Conservation (phyloP, 345 rosid genomes). For the Acer yangbiense region DNA sequence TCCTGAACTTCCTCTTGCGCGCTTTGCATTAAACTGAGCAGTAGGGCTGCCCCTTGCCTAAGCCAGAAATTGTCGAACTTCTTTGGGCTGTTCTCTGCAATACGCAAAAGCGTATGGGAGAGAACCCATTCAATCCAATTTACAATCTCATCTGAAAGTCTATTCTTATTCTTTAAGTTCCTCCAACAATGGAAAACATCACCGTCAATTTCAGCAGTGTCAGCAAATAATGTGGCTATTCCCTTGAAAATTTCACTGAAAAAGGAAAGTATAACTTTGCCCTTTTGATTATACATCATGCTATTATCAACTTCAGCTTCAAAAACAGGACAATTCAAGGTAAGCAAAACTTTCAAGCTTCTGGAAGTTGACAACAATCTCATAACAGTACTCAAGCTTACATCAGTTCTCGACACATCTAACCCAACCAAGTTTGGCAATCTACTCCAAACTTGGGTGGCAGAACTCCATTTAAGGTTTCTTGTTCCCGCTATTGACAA, state of each 20-base stretch:
- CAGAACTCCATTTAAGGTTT: slow-evolving; percentile 40
- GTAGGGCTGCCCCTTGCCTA: slow-evolving; percentile 32
- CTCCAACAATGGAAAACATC: slow-evolving; percentile 25
- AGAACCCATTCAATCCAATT: slow-evolving; percentile 41
- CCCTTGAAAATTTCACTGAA: slow-evolving; percentile 30
- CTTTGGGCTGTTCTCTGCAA: slow-evolving; percentile 34
- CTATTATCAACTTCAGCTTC: slow-evolving; percentile 28
- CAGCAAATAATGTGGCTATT: slow-evolving; percentile 31
- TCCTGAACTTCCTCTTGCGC: slow-evolving; percentile 39
- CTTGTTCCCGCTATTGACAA: slow-evolving; percentile 38
- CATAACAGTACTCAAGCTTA: slow-evolving; percentile 18
- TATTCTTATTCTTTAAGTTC: slow-evolving; percentile 18
- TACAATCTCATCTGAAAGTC: slow-evolving; percentile 18
- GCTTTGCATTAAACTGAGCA: slow-evolving; percentile 38
- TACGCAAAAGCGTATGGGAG: slow-evolving; percentile 38
- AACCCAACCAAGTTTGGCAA: slow-evolving; percentile 29
- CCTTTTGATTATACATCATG: slow-evolving; percentile 22
- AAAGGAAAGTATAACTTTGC: slow-evolving; percentile 27
- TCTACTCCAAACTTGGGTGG: slow-evolving; percentile 30
- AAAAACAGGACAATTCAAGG: slow-evolving; percentile 35
- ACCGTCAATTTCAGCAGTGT: slow-evolving; percentile 18
- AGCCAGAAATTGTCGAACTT: slow-evolving; percentile 38
- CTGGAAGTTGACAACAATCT: slow-evolving; percentile 24
- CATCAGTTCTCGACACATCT: slow-evolving; percentile 45
- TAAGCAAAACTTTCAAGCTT: slow-evolving; percentile 31